Base-by-base conservation (phyloP, 768 basidiomycete genomes). In the Coprinopsis cinerea region DNA sequence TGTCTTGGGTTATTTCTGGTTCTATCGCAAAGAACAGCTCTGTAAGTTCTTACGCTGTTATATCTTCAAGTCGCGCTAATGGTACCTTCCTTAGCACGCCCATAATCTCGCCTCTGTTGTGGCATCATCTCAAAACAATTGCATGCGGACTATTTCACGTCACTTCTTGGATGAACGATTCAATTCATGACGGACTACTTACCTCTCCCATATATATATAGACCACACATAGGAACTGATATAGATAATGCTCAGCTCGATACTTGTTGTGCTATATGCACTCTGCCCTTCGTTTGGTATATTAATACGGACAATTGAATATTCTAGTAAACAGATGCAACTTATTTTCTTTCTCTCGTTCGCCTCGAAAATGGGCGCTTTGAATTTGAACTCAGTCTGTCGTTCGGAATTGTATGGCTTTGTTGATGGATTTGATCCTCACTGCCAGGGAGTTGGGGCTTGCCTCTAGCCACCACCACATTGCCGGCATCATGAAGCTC, bases 1-100 rank as follows among this genome's bases (percentile, higher is more conserved):
- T 61, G 90, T 94, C 51, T 67, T 84, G 53, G 92, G 92, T 18
- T 95, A 95, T 71, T 92, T 93, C 74, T 89, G 89, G 89, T 94
- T 95, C 80, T 95, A 94, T 69, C 83, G 92, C 66, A 92, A 91
- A 70, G 92, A 95, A 68, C 92, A 95, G 64, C 79, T 95, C 53
- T 67, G 87, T 88, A 63, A 46, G 86, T 74, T 47, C 35, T 11
- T 24, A 17, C 18, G n/a, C 14, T 57, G 15, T 53, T 22, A 13
- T 11, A 22, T 39, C 23, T 18, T n/a, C 39, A 39, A 7, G 27
- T 26, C 36, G 37, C 44, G 41, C 27, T 34, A 24, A 28, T 18
- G 52, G n/a, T 22, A 26, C 39, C n/a, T 14, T 28, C 44, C 18
- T 51, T 25, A 71, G 70, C 70, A 55, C 70, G 70, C 46, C 70